Percentiles rank a stretch among this genome's conserved stretches.
Evolutionary conservation across 2,329 filamentous ascomycete genomes (phyloP).

Genomic region (Aureobasidium sp.): DNA sequence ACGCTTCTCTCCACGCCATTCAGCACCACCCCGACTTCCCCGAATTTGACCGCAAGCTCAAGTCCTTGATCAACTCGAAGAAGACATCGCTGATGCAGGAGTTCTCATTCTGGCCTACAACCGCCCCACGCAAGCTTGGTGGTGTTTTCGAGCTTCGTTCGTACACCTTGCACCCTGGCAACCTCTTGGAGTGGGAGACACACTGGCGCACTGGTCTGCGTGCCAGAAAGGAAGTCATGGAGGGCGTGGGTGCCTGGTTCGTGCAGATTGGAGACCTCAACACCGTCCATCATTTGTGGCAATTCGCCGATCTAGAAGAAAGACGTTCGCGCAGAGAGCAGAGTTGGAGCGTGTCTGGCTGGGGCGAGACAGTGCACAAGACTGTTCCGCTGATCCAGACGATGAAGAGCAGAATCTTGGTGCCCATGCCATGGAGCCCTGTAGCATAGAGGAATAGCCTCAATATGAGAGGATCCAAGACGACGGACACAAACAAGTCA

Average conservation of each 20-base stretch:
- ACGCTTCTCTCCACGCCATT: slow-evolving; percentile 81
- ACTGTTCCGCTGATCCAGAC: slow-evolving; percentile 93
- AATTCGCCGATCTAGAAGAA: slow-evolving; percentile 95
- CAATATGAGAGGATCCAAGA: neutral
- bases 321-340: slow-evolving; percentile 82
- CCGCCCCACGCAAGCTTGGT: slow-evolving; percentile 78
- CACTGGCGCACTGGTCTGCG: slow-evolving; percentile 92
- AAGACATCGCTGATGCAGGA: slow-evolving; percentile 94
- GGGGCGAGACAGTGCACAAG: slow-evolving; percentile 97
- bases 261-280: slow-evolving; percentile 97
- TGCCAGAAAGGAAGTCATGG: slow-evolving; percentile 93
- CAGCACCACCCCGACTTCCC: slow-evolving; percentile 74
- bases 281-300: slow-evolving; percentile 96
- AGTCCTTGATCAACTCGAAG: slow-evolving; percentile 76
- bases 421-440: slow-evolving; percentile 95
- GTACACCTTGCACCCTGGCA: slow-evolving; percentile 92
- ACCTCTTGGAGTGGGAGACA: slow-evolving; percentile 95
- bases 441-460: slow-evolving; percentile 14
- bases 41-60: slow-evolving; percentile 77
- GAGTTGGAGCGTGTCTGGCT: slow-evolving; percentile 91
- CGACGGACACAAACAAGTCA: neutral
- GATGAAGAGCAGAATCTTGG: slow-evolving; percentile 90
- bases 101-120: slow-evolving; percentile 99
- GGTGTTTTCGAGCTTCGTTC: slow-evolving; percentile 94
- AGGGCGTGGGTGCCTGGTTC: slow-evolving; percentile 89